Conservation (phyloP, 768 basidiomycete genomes). For the Amylocystis lapponica region DNA sequence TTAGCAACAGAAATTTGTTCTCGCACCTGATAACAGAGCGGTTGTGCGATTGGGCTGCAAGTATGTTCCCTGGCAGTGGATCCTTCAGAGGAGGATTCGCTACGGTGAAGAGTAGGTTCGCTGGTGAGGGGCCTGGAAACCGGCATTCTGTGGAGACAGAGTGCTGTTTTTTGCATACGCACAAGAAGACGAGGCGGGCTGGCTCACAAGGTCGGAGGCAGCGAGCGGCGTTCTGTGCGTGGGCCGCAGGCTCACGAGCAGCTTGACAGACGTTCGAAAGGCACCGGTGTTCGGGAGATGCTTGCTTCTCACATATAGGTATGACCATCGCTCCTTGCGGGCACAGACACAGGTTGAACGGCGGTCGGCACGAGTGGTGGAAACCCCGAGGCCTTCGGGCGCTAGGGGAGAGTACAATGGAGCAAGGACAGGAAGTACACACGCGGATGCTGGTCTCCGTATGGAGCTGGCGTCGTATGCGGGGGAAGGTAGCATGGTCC, state of each 20-base stretch:
- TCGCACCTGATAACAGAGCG: slow-evolving; percentile 34
- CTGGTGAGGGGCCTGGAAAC: slow-evolving; percentile 12
- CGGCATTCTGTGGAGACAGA: slow-evolving; percentile 1
- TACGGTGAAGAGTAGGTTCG: slow-evolving; percentile 12
- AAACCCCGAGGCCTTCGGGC: slow-evolving; percentile 13
- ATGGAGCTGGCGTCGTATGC: slow-evolving; percentile 3
- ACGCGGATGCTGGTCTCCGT: slow-evolving; percentile 1
- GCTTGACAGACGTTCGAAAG: background rate
- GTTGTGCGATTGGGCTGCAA: slow-evolving; percentile 19
- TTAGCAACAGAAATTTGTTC: slow-evolving; percentile 52
- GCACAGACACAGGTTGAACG: slow-evolving; percentile 1
- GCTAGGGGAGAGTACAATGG: slow-evolving; percentile 6
- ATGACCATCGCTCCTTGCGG: background rate
- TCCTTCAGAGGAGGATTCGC: slow-evolving; percentile 1
- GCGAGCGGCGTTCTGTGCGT: slow-evolving; percentile 15
- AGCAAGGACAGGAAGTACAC: background rate
- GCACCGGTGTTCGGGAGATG: slow-evolving; percentile 7
- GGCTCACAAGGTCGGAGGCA: slow-evolving; percentile 4
- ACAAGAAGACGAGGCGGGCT: slow-evolving; percentile 13
- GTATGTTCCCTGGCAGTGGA: slow-evolving; percentile 8
- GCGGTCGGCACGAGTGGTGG: slow-evolving; percentile 3
- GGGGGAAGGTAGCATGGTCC: slow-evolving; percentile 6
- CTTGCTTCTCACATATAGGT: slow-evolving; percentile 12
- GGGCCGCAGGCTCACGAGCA: slow-evolving; percentile 11
- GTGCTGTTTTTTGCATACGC: slow-evolving; percentile 8